These are phyloP conservation scores for Alternaria alternata DNA, from an alignment of 2,329 filamentous ascomycete genomes.

Conservation along the genomic window DNA sequence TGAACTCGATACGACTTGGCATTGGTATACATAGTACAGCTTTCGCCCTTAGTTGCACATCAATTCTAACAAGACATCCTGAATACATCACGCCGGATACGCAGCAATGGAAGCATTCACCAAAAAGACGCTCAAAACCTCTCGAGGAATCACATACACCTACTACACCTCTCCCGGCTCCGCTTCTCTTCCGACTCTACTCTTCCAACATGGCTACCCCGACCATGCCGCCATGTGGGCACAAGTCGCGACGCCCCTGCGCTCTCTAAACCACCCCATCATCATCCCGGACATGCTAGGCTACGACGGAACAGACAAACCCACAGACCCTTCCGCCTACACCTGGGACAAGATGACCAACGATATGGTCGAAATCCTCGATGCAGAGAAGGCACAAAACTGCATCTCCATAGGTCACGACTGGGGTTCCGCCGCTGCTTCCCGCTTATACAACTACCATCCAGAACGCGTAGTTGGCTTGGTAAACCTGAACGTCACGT, in stretches of 20 bases:
- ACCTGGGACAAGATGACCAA: conserved; percentile 31
- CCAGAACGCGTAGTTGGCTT: conserved; percentile 54
- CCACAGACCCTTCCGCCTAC: conserved; percentile 34
- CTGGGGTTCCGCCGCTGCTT: conserved; percentile 56
- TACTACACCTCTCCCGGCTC: conserved; percentile 36
- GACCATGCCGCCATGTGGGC: conserved; percentile 58
- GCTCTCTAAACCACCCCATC: conserved; percentile 52
- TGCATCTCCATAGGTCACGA: conserved; percentile 59
- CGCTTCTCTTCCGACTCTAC: conserved; percentile 32
- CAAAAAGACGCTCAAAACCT: conserved; percentile 39
- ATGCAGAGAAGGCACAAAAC: conserved; percentile 30
- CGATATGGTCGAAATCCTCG: conserved; percentile 39
- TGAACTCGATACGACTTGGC: not conserved
- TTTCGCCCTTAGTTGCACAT: not conserved
- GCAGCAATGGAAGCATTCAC: conserved; percentile 37
- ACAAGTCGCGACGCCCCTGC: conserved; percentile 52
- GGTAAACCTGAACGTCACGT: conserved; percentile 55
- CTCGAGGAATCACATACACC: conserved; percentile 38
- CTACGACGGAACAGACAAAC: conserved; percentile 49
- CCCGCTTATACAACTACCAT: conserved; percentile 55
- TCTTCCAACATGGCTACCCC: conserved; percentile 61
- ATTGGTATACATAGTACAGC: not conserved
- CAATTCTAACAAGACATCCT: not conserved
- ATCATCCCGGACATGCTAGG: conserved; percentile 52
- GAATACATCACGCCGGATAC: not conserved